Percentiles rank a stretch among this genome's conserved stretches.
Conservation (phyloP, 2,329 filamentous ascomycete species). For the Saccharata proteae region DNA sequence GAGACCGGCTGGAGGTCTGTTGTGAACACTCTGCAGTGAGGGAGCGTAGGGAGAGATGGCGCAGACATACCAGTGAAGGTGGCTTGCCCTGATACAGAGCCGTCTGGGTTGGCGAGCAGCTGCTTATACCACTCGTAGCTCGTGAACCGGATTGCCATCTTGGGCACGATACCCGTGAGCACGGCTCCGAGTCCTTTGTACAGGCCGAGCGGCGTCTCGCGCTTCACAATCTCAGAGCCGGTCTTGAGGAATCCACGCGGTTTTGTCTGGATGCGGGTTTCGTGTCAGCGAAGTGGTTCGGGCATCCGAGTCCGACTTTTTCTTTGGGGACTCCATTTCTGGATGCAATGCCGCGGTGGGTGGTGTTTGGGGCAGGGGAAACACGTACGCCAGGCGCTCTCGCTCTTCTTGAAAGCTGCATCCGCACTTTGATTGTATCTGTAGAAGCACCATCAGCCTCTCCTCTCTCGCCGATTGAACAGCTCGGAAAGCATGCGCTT, state of each 20-base stretch:
- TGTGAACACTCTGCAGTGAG: background rate
- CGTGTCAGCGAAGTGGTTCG: slow-evolving; percentile 1
- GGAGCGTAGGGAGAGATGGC: background rate
- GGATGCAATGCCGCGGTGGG: background rate
- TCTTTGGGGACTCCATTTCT: background rate
- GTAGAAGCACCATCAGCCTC: slow-evolving; percentile 13
- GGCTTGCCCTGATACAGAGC: slow-evolving; percentile 53
- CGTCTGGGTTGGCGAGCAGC: slow-evolving; percentile 53
- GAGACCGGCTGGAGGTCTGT: slow-evolving; percentile 56
- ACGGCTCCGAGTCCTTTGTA: slow-evolving; percentile 99
- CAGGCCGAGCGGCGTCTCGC: slow-evolving; percentile 81
- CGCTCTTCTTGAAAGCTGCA: slow-evolving; percentile 89
- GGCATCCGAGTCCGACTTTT: too few species aligned
- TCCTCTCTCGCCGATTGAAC: background rate
- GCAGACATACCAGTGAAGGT: slow-evolving; percentile 54
- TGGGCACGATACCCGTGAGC: slow-evolving; percentile 88
- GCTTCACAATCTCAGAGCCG: slow-evolving; percentile 71
- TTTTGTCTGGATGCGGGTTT: slow-evolving; percentile 38
- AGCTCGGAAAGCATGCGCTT: slow-evolving; percentile 4
- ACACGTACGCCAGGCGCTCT: slow-evolving; percentile 60
- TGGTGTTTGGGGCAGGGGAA: slow-evolving; percentile 5
- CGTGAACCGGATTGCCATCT: slow-evolving; percentile 98
- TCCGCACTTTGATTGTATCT: slow-evolving; percentile 98
- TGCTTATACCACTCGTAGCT: slow-evolving; percentile 96
- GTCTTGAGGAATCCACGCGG: slow-evolving; percentile 81